Percentiles rank a stretch among this genome's conserved stretches.
phyloP scores from a whole-genome alignment of 1,284 basidiomycete genomes.

The Cystobasidium sp. region DNA sequence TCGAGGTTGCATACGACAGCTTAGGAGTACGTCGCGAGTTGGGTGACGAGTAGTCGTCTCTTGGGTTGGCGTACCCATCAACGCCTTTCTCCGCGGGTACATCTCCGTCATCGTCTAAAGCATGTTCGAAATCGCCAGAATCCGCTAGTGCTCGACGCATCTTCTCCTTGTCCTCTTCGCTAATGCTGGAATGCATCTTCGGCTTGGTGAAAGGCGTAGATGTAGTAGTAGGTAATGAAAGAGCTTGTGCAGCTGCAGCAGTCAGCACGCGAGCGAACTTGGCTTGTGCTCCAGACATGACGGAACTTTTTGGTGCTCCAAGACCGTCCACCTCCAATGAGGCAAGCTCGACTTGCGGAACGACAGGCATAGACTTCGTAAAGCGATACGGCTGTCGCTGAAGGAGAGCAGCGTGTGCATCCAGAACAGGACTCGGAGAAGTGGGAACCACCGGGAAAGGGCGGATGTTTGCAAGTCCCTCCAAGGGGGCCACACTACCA shows the following conservation, averaged over 20 bases:
- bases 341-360: neutral
- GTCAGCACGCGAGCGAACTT: conserved; percentile 13
- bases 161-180: neutral
- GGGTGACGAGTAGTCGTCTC: neutral
- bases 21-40: neutral
- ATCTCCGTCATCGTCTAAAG: conserved; percentile 1
- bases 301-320: conserved; percentile 8
- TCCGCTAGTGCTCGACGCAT: neutral
- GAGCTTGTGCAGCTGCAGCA: conserved; percentile 3
- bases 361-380: conserved; percentile 18
- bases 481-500: neutral
- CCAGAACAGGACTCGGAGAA: neutral
- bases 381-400: neutral
- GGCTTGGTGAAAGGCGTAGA: neutral
- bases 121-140: neutral
- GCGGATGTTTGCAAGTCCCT: neutral
- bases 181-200: neutral
- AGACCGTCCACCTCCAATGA: neutral
- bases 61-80: neutral
- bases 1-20: conserved; percentile 16
- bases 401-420: neutral
- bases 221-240: neutral
- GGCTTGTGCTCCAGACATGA: conserved; percentile 11
- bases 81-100: neutral
- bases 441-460: neutral